Evolutionary conservation across 805 yeast species (phyloP), one percentile per base, ranked within the genome.

Genomic region (Zygoascus tannicola): DNA sequence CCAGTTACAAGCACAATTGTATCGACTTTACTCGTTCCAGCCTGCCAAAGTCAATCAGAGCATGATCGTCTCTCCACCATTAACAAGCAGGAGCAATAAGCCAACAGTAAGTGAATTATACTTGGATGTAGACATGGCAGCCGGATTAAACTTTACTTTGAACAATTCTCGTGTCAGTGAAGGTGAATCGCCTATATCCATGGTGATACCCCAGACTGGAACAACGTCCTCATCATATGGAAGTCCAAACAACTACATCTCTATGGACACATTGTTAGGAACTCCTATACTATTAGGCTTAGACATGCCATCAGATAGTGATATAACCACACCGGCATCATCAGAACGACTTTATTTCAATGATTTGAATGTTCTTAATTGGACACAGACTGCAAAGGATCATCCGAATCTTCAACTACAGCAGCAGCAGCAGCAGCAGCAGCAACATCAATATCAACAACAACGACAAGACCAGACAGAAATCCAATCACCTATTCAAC

Each of bases 11-110:
- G 33, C 34, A 16, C 48, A 46, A 37, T 34, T 52, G 40, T n/a
- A 36, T 21, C 40, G 38, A 15, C 34, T 52, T 7, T 50, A 47
- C 33, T 38, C 50, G 5, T 50, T 45, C 38, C 54, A 49, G 37
- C 54, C 54, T 2, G 32, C 52, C 4, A 50, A 50, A 38, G 40
- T 49, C n/a, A 34, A 41, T 4, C 39, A 34, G 3, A 37, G 21
- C 4, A 26, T 44, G 34, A 21, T 44, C 15, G 44, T 47, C 12
- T 47, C 50, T 12, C 51, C 51, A 15, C 18, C 30, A 26, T 26
- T 26, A 26, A 8, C 30, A 26, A 12, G 30, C 30, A 26, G 10
- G 12, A 12, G 7, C 30, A 26, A 26, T 12, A 26, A 26, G 12
- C 12, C 30, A 12, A 8, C 30, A 26, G 30, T 8, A 8, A 12